Evolutionary conservation across 176 grass and related monocot genomes (phyloP), one percentile per base, ranked within the genome.

Genomic region (Typha latifolia): DNA sequence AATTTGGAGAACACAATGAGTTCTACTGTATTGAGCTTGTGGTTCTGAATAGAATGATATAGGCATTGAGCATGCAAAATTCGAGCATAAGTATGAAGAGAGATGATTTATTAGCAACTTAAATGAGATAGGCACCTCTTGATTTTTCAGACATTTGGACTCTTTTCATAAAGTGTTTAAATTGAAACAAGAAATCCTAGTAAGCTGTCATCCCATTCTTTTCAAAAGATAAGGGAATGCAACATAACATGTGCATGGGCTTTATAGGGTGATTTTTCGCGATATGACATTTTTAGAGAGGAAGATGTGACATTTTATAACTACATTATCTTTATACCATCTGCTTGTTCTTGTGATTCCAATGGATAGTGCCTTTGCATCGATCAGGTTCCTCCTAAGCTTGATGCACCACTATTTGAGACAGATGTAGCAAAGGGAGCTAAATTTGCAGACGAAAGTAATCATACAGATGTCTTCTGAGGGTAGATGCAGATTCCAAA

Each of bases 401-500:
- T 86, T 64, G 79, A 86, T 20, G 70, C 51, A 32, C 79, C 84
- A 13, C 43, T 82, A n/a, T 75, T 78, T 37, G 66, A 31, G 7
- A 64, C 74, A 5, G 69, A 62, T 20, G 29, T 65, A 55, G 62
- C 21, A 26, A 74, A 77, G 73, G 61, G 56, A 20, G 59, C 37
- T 37, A 59, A 69, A 49, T 23, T 49, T 59, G 23, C 61, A 12
- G 70, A 62, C 12, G 68, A 10, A n/a, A 49, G 51, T 69, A 57
- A 18, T 80, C 49, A 49, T 62, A 80, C 64, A 0, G 86, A 89
- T 68, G 74, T 85, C 52, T 89, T 89, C 78, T 89, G 61, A 89
- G 47, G 16, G 52, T 15, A 7, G 19, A 56, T 56, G 52, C 52
- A 56, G 52, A 56, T 56, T 15, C 52, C 52, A 3, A 56, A 37